Evolutionary conservation across 768 basidiomycete genomes (phyloP), one percentile per base, ranked within the genome.

Genomic region (Amanita pallidorosea): DNA sequence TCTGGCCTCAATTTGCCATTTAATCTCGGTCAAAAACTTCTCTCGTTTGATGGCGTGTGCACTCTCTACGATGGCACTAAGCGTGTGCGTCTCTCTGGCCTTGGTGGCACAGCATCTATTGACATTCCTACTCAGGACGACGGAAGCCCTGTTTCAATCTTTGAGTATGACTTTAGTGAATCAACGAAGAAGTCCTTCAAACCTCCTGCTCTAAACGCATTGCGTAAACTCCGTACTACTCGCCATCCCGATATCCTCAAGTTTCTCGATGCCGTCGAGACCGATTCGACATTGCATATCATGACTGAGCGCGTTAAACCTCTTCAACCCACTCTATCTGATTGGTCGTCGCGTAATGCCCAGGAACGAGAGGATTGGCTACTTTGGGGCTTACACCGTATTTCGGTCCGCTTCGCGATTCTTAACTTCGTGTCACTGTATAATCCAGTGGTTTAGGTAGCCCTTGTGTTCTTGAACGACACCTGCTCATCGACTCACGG

Each of bases 181-280:
- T 67, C 75, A 9, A 62, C 70, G 45, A 77, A 72, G 62, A 78
- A 76, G 58, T 75, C 80, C 31, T 67, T 80, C 8, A 69, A 88
- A 47, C 79, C 82, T 1, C 74, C 97, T 15, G 95, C 94, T 3
- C 82, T 81, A 61, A 99, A 98, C 66, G 81, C 92, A 1, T 70
- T 97, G 43, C 82, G 87, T 51, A 98, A 95, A 63, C 72, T 98
- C 12, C 79, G 94, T 38, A 86, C 88, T 3, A 88, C 85, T 7
- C 81, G 96, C 33, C 96, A 99, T 73, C 96, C 96, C 0, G 93
- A 98, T 65, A 80, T 98, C 2, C 79, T 99, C 57, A 94, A 88
- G 63, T 97, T 94, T 67, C 80, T 99, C 71, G 96, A 97, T 55
- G 89, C 79, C 1, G 80, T 90, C 15, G 94, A 97, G 63, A 85